phyloP scores from a whole-genome alignment of 441 rosid species.

The Pelargonium citronellum region DNA sequence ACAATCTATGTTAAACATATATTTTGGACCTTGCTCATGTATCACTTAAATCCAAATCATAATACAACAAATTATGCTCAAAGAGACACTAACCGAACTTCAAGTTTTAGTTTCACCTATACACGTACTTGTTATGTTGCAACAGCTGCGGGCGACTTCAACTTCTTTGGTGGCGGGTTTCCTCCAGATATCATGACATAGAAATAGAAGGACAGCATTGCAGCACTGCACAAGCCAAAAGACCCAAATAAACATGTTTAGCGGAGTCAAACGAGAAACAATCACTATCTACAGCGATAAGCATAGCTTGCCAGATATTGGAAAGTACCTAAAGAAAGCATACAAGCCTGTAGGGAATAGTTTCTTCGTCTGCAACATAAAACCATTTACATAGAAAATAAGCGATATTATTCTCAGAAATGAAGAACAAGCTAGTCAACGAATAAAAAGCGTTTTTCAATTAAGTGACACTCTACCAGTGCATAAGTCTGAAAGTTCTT shows the following conservation, averaged over 20 bases:
- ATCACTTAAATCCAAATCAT: neutral
- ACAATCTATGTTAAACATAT: too few species aligned
- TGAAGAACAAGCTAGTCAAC: neutral
- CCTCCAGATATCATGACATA: constrained; percentile 83
- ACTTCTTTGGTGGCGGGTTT: constrained; percentile 89
- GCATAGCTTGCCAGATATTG: neutral
- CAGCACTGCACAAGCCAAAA: constrained; percentile 46
- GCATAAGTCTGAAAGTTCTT: constrained; percentile 55
- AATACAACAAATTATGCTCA: neutral
- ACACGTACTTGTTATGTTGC: neutral
- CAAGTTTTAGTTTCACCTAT: neutral
- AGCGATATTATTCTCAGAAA: neutral
- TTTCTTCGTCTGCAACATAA: constrained; percentile 62
- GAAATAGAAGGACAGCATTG: constrained; percentile 69
- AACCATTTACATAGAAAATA: neutral
- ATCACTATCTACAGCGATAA: neutral
- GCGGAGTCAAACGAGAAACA: neutral
- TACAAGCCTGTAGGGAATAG: constrained; percentile 57
- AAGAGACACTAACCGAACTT: neutral
- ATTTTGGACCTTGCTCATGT: too few species aligned
- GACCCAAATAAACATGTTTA: neutral
- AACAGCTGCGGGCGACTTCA: constrained; percentile 37
- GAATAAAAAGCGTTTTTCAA: constrained; percentile 10
- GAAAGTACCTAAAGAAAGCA: constrained; percentile 50
- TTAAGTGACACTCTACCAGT: constrained; percentile 36